Conservation (phyloP, 345 rosid genomes). For the Arabidopsis arenosa region DNA sequence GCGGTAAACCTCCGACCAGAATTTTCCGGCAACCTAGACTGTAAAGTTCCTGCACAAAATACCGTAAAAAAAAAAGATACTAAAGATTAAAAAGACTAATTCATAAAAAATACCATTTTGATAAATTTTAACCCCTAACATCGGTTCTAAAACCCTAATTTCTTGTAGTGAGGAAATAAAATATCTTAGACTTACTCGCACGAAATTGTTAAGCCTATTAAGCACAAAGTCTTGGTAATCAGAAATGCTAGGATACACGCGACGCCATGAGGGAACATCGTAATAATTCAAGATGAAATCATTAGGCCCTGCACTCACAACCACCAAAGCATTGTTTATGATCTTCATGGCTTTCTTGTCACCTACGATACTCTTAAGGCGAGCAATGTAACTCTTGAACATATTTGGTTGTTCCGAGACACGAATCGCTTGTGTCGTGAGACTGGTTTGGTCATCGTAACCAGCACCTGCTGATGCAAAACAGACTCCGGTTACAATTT, state of each 20-base stretch:
- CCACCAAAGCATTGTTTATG: conserved; percentile 41
- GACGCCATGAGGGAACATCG: conserved; percentile 2
- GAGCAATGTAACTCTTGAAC: conserved; percentile 17
- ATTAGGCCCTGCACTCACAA: conserved; percentile 53
- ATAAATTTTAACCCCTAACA: neutral
- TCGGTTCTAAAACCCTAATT: neutral
- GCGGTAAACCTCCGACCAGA: conserved; percentile 56
- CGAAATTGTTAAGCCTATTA: neutral
- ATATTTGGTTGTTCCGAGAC: conserved; percentile 3
- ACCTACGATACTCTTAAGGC: conserved; percentile 40
- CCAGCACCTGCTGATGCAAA: conserved; percentile 23
- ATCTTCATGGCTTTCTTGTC: conserved; percentile 46
- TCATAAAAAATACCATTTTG: too few species aligned
- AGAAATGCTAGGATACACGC: neutral
- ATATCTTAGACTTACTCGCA: neutral
- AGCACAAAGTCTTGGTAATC: conserved; percentile 12
- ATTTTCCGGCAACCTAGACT: conserved; percentile 48
- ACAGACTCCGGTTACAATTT: conserved; percentile 10
- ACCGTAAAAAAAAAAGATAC: neutral
- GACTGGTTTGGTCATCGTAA: conserved; percentile 10
- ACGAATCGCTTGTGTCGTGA: neutral
- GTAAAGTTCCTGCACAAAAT: conserved; percentile 46
- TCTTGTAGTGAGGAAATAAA: neutral
- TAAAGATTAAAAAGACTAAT: neutral
- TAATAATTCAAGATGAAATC: conserved; percentile 37